phyloP scores from a whole-genome alignment of 2,329 filamentous ascomycete genomes.

The Diaporthe eres region DNA sequence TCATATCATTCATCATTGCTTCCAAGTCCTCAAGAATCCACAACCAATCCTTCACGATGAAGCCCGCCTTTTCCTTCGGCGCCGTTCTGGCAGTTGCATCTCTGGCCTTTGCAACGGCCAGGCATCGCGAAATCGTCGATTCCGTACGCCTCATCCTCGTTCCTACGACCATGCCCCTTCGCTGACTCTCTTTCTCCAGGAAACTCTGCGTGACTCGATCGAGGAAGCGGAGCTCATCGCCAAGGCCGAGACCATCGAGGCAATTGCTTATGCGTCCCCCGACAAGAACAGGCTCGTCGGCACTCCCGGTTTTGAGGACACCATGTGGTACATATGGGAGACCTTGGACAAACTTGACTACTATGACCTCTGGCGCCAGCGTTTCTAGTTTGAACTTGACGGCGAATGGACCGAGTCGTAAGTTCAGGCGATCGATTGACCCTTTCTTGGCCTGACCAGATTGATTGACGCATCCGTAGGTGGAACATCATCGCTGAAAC shows the following conservation, averaged over 20 bases:
- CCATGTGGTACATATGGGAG: not conserved
- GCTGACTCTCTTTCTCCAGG: not conserved
- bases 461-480: constrained; percentile 43
- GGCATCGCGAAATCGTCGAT: not conserved
- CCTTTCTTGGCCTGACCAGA: too few species aligned
- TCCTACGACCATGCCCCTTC: fast-evolving
- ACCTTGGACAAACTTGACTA: not conserved
- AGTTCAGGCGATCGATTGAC: not conserved
- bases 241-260: not conserved
- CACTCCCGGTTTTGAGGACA: not conserved
- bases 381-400: not conserved
- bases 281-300: not conserved
- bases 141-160: not conserved
- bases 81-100: not conserved
- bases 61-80: not conserved
- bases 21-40: not conserved
- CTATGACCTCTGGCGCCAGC: not conserved
- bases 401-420: not conserved
- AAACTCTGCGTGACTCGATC: not conserved
- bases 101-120: not conserved
- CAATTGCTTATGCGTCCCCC: not conserved
- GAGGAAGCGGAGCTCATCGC: not conserved
- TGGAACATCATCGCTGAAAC: constrained; percentile 74
- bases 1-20: not conserved
- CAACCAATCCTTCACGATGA: not conserved